Evolutionary conservation across 2,329 filamentous ascomycete species (phyloP).

Genomic region (Colletotrichum noveboracense): DNA sequence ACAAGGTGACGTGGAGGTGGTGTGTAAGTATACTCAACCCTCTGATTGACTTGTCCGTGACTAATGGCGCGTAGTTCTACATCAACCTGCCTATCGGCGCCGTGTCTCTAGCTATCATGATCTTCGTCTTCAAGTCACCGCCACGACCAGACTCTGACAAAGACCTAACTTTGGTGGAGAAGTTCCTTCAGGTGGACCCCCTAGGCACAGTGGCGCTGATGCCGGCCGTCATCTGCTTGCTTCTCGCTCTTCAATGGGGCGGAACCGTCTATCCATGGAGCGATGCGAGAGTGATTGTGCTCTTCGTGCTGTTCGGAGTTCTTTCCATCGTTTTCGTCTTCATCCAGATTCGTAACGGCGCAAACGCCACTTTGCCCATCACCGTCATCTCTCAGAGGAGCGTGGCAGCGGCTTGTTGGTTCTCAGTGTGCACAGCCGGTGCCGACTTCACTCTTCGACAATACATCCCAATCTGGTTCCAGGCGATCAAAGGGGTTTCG

Average conservation of each 20-base stretch:
- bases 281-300: slow-evolving; percentile 33
- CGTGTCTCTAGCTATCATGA: slow-evolving; percentile 26
- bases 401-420: slow-evolving; percentile 26
- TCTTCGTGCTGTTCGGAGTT: slow-evolving; percentile 36
- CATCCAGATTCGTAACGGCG: slow-evolving; percentile 35
- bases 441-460: slow-evolving; percentile 30
- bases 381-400: slow-evolving; percentile 38
- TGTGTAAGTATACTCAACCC: slow-evolving; percentile 20
- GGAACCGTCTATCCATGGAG: slow-evolving; percentile 37
- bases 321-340: slow-evolving; percentile 31
- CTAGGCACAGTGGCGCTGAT: slow-evolving; percentile 25
- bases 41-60: not conserved
- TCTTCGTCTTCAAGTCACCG: slow-evolving; percentile 27
- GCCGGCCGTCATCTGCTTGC: slow-evolving; percentile 38
- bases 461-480: slow-evolving; percentile 38
- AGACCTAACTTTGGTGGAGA: not conserved
- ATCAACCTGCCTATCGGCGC: slow-evolving; percentile 33
- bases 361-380: slow-evolving; percentile 40
- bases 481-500: slow-evolving; percentile 34
- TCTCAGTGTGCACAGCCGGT: slow-evolving; percentile 26
- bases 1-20: slow-evolving; percentile 36
- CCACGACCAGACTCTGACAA: not conserved
- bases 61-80: slow-evolving; percentile 22
- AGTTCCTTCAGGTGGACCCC: slow-evolving; percentile 25
- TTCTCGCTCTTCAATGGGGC: slow-evolving; percentile 51